phyloP scores from a whole-genome alignment of 805 yeast species.

The Metschnikowia lochheadii region DNA sequence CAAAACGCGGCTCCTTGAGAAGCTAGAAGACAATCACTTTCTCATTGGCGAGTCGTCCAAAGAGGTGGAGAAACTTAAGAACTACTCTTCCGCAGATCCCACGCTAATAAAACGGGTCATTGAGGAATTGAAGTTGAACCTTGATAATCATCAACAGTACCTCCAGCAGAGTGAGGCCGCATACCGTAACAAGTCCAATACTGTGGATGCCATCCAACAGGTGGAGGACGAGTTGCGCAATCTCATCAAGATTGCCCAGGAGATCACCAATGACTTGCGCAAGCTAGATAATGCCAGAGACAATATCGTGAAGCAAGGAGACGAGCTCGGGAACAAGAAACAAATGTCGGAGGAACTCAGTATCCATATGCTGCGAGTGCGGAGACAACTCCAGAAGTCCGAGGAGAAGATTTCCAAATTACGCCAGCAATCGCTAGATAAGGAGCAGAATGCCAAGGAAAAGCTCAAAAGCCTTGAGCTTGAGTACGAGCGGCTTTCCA shows the following conservation, averaged over 20 bases:
- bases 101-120: constrained; percentile 50
- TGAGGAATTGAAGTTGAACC: constrained; percentile 45
- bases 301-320: constrained; percentile 27
- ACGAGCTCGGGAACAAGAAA: constrained; percentile 36
- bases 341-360: constrained; percentile 37
- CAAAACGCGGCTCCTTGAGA: constrained; percentile 53
- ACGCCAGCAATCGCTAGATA: constrained; percentile 41
- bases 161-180: constrained; percentile 35
- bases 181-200: constrained; percentile 46
- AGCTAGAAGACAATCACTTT: constrained; percentile 58
- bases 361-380: constrained; percentile 44
- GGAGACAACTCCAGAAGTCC: constrained; percentile 45
- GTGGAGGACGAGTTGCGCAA: constrained; percentile 38
- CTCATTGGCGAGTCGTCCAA: constrained; percentile 52
- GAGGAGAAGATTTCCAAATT: constrained; percentile 46
- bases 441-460: constrained; percentile 38
- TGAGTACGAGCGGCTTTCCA: constrained; percentile 45
- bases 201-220: constrained; percentile 55
- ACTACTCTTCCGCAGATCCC: constrained; percentile 59
- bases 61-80: constrained; percentile 55
- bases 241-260: constrained; percentile 48
- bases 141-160: constrained; percentile 31
- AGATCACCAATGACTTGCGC: constrained; percentile 44
- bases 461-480: constrained; percentile 42
- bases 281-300: constrained; percentile 40